Conservation (phyloP, 495 filamentous ascomycete species). For the Chaetomium fimeti region DNA sequence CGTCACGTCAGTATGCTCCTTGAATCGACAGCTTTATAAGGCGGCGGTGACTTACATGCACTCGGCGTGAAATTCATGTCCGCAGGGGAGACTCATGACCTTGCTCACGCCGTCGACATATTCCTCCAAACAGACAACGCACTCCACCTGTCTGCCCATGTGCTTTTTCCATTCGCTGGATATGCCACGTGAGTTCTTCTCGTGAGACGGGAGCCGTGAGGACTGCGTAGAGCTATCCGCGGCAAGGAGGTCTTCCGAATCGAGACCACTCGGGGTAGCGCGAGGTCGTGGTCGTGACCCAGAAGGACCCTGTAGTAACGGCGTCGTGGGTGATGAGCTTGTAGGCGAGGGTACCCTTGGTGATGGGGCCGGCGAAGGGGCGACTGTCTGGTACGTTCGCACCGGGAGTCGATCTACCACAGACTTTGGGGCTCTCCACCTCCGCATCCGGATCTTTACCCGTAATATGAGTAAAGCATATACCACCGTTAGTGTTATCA, state of each 20-base stretch:
- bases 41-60: conserved; percentile 80
- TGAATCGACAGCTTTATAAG: neutral
- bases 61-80: conserved; percentile 95
- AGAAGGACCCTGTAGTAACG: conserved; percentile 63
- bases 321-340: conserved; percentile 69
- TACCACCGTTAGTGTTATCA: conserved; percentile 89
- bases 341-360: conserved; percentile 54
- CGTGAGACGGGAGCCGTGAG: conserved; percentile 34
- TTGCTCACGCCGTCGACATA: conserved; percentile 91
- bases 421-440: conserved; percentile 95
- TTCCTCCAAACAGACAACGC: conserved; percentile 96
- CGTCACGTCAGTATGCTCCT: conserved; percentile 28
- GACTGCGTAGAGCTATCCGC: conserved; percentile 41
- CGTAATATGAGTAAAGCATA: conserved; percentile 86
- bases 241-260: conserved; percentile 40
- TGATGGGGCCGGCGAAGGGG: conserved; percentile 59
- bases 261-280: conserved; percentile 60
- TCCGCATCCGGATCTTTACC: conserved; percentile 80
- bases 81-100: conserved; percentile 98
- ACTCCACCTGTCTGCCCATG: conserved; percentile 84
- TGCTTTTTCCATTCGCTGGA: conserved; percentile 73
- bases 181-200: conserved; percentile 51
- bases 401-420: conserved; percentile 94
- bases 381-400: conserved; percentile 85
- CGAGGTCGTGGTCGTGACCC: conserved; percentile 62